Evolutionary conservation across 106 monocot genomes (phyloP), one percentile per base, ranked within the genome.

Genomic region (Phalaenopsis equestris): DNA sequence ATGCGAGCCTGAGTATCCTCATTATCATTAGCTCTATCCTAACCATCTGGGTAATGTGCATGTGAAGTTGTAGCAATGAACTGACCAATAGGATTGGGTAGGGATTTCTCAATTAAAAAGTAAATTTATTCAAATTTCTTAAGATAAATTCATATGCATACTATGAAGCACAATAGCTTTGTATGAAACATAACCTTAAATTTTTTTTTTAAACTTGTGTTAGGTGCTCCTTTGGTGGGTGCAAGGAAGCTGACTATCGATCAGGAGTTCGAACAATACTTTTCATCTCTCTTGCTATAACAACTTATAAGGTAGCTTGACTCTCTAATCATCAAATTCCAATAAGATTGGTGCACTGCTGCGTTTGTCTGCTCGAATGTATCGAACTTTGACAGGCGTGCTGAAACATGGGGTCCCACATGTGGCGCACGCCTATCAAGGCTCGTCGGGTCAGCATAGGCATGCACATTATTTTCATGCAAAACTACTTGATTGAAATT

Each of bases 181-280:
- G 12, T 12, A 1, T 52, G 52, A 52, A 52, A 52, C 52, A 52
- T 12, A 12, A 9, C 0, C 12, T 39, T 72, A 38, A 1, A 6
- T 67, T 67, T 72, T 41, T 9, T 24, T 70, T 72, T 1, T 30
- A 8, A 9, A 68, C 12, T 74, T 16, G 16, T 43, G 21, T 89
- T 79, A 86, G 91, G 84, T 83, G 77, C 45, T 76, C 79, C 64
- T 79, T 67, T 77, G 41, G 80, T 77, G 41, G 80, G 79, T 24
- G 45, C 81, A 15, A 83, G 48, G 77, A 87, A 84, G 56, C 87
- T 81, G 52, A 93, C 93, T 21, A 90, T 93, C 19, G 96, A 93
- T 89, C 90, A 96, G 80, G 96, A 96, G 79, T 93, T 93, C 16
- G 91, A 96, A 84, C 88, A 91, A 76, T 91, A 93, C 73, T 93